These are phyloP conservation scores for Striga asiatica DNA, from an alignment of 257 asterid species.

Conservation along the genomic window DNA sequence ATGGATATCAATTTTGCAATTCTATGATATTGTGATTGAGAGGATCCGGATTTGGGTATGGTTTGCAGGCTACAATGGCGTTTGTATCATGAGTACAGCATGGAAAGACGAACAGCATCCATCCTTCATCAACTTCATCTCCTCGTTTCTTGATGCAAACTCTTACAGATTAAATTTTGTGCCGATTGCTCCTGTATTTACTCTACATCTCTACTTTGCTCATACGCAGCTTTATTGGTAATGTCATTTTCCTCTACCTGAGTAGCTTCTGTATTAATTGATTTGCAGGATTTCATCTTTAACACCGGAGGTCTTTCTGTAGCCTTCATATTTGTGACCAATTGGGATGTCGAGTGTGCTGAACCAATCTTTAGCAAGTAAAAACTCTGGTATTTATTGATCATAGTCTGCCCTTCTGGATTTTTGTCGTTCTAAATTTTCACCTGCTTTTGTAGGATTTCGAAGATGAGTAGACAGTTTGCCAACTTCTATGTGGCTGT, in stretches of 20 bases:
- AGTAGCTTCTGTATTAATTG: slow-evolving; percentile 9
- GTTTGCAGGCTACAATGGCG: slow-evolving; percentile 64
- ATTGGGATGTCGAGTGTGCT: slow-evolving; percentile 40
- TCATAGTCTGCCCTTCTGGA: not conserved
- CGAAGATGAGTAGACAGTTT: slow-evolving; percentile 71
- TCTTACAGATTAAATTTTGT: slow-evolving; percentile 55
- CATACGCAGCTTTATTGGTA: not conserved
- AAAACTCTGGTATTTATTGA: slow-evolving; percentile 8
- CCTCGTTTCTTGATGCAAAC: slow-evolving; percentile 62
- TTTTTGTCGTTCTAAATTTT: not conserved
- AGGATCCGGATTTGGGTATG: not conserved
- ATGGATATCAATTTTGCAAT: not conserved
- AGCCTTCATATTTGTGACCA: slow-evolving; percentile 68
- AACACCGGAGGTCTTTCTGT: slow-evolving; percentile 82
- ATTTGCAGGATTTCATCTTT: slow-evolving; percentile 83
- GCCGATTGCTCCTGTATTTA: slow-evolving; percentile 70
- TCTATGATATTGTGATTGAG: not conserved
- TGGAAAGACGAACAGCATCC: slow-evolving; percentile 83
- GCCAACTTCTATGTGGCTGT: slow-evolving; percentile 75
- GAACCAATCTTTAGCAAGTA: slow-evolving; percentile 51
- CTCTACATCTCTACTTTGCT: slow-evolving; percentile 12
- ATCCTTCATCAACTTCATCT: slow-evolving; percentile 72
- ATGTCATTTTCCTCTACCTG: not conserved
- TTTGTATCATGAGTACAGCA: slow-evolving; percentile 69
- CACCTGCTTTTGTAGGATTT: slow-evolving; percentile 39